Evolutionary conservation across 371 early-diverging fungal genomes (phyloP), one percentile per base, ranked within the genome.

Genomic region (Entomophthora muscae): DNA sequence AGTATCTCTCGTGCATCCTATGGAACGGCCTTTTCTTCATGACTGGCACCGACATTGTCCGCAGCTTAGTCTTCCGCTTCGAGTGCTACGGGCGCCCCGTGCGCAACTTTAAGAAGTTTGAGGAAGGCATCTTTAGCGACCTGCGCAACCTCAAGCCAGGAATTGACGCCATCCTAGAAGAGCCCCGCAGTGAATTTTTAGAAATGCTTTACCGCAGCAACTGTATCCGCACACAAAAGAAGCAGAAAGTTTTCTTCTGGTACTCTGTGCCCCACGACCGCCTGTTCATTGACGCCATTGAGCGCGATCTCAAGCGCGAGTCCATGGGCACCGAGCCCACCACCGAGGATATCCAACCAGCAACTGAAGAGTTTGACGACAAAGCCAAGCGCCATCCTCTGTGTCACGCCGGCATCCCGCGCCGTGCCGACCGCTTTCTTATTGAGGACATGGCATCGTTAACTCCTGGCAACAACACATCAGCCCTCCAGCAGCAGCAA

Each of bases 241-340:
- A 99, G 76, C 95, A 94, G 73, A 99, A 99, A 68, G 99, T 99
- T 21, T 99, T 99, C 73, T 95, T 84, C 72, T 99, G 99, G 99
- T 90, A 89, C 73, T 88, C 92, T 33, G 99, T 99, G 2, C 95
- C 93, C 22, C 98, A 98, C 75, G 99, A 99, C 74, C 77, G 90
- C 51, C 81, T 97, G 53, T 95, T 95, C 70, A 82, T 92, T 62
- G 99, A 99, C 76, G 99, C 99, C 23, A 81, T 98, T 42, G 99
- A 99, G 75, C 85, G 99, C 58, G 99, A 99, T 73, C 74, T 99
- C 31, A 93, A 97, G 76, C 83, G 99, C 58, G 98, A 98, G 76
- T 7, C 22, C 3, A 27, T 27, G 5, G 61, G 61, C 12, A 51
- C 33, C 27, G 61, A 61, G 27, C 61, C 61, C 13, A 33, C 61